These are phyloP conservation scores for Urochloa ruziziensis DNA, from an alignment of 176 grass and related monocot genomes.

Conservation along the genomic window DNA sequence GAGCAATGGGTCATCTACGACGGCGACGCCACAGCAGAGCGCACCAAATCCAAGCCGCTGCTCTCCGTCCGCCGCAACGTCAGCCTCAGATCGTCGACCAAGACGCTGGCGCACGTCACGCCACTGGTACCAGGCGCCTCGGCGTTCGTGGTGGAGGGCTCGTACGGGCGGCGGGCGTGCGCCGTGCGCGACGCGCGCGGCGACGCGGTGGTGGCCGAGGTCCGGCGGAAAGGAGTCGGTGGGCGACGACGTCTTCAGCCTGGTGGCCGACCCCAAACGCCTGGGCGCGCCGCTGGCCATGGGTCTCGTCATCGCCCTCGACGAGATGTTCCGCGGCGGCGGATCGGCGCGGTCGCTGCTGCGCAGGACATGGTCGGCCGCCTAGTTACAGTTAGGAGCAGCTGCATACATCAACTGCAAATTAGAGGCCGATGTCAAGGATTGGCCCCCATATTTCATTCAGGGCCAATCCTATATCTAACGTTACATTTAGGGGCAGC, in stretches of 20 bases:
- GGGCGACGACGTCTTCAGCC: constrained; percentile 57
- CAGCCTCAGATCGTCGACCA: constrained; percentile 28
- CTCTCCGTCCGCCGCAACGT: constrained; percentile 50
- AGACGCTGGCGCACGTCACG: constrained; percentile 39
- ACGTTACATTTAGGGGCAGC: no score
- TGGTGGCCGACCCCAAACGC: constrained; percentile 36
- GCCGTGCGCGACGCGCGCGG: constrained; percentile 39
- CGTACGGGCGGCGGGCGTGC: constrained; percentile 59
- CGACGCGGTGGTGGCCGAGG: constrained; percentile 43
- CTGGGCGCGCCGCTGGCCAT: constrained; percentile 54
- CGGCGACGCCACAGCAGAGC: constrained; percentile 33
- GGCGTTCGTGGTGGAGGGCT: constrained; percentile 54
- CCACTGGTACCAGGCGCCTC: neutral
- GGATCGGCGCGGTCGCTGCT: constrained; percentile 21
- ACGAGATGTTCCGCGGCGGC: constrained; percentile 57
- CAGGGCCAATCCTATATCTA: no score
- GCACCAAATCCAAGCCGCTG: constrained; percentile 21
- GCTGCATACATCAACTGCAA: no score
- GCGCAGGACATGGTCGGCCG: constrained; percentile 38
- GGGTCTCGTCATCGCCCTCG: constrained; percentile 73
- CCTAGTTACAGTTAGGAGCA: no score
- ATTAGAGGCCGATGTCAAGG: no score
- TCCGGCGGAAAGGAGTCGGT: constrained; percentile 59
- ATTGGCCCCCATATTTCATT: no score
- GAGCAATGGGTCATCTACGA: constrained; percentile 61